Conservation (phyloP, 306 rosid species). For the Cicer yamashitae region DNA sequence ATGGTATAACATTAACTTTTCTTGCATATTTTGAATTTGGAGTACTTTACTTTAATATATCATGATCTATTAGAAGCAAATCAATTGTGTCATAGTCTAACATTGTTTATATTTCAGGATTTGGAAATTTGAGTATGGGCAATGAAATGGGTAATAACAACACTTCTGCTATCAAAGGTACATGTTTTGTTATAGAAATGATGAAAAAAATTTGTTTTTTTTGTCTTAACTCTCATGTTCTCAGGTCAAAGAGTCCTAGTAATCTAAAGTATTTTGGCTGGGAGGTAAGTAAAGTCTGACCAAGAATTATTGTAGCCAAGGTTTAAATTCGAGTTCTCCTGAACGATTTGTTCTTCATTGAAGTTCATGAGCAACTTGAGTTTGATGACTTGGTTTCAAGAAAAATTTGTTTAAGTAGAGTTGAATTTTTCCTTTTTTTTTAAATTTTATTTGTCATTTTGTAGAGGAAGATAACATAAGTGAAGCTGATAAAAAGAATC, state of each 20-base stretch:
- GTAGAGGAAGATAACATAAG: conserved; percentile 65
- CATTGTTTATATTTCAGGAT: conserved; percentile 62
- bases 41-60: conserved; percentile 38
- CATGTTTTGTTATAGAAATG: conserved; percentile 17
- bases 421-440: background rate
- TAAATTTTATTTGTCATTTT: conserved; percentile 25
- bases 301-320: too few species aligned
- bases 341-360: too few species aligned
- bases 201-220: background rate
- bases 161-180: conserved; percentile 73
- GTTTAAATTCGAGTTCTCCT: too few species aligned
- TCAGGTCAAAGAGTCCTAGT: too few species aligned
- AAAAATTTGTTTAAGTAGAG: conserved; percentile 2
- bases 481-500: conserved; percentile 41
- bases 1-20: conserved; percentile 32
- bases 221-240: too few species aligned
- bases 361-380: too few species aligned
- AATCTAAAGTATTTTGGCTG: too few species aligned
- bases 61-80: conserved; percentile 37
- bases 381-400: too few species aligned
- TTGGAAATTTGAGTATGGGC: conserved; percentile 70
- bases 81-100: conserved; percentile 33
- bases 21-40: conserved; percentile 34
- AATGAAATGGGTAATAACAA: conserved; percentile 89
- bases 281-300: too few species aligned